Evolutionary conservation across 2,329 filamentous ascomycete species (phyloP).

Genomic region (Colletotrichum acutatum): DNA sequence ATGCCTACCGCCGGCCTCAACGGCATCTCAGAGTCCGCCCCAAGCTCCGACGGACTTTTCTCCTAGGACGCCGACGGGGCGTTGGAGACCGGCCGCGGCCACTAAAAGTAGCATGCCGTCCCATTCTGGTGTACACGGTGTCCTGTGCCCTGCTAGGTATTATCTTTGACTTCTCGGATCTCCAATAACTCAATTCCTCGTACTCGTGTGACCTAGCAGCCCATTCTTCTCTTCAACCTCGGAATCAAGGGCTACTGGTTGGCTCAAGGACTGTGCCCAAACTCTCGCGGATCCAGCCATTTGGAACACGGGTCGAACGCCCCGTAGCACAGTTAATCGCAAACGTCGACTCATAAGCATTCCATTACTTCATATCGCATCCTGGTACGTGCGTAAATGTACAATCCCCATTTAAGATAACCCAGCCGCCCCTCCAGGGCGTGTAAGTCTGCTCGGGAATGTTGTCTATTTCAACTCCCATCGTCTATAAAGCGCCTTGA

Average conservation of each 20-base stretch:
- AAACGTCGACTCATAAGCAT: conserved; percentile 25
- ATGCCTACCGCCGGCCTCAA: no score
- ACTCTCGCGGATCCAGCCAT: background rate
- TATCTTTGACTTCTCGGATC: background rate
- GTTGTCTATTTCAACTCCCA: conserved; percentile 17
- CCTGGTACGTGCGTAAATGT: conserved; percentile 27
- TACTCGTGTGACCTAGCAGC: background rate
- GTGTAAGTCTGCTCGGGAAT: background rate
- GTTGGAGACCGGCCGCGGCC: no score
- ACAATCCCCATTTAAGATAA: conserved; percentile 20
- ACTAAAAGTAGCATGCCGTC: no score
- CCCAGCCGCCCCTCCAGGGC: conserved; percentile 15
- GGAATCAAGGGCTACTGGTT: background rate
- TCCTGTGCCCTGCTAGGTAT: background rate
- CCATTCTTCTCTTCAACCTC: background rate
- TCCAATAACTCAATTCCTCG: background rate
- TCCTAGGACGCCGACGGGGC: no score
- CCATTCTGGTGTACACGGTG: no score
- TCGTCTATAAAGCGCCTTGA: conserved; percentile 17
- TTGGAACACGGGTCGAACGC: no score
- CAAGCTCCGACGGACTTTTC: no score
- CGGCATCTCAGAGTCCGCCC: no score
- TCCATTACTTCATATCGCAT: conserved; percentile 35
- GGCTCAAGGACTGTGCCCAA: background rate
- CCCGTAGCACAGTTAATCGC: background rate